Percentiles rank a stretch among this genome's conserved stretches.
These are phyloP conservation scores for Clavispora fructus DNA, from an alignment of 805 yeast species.

Conservation along the genomic window DNA sequence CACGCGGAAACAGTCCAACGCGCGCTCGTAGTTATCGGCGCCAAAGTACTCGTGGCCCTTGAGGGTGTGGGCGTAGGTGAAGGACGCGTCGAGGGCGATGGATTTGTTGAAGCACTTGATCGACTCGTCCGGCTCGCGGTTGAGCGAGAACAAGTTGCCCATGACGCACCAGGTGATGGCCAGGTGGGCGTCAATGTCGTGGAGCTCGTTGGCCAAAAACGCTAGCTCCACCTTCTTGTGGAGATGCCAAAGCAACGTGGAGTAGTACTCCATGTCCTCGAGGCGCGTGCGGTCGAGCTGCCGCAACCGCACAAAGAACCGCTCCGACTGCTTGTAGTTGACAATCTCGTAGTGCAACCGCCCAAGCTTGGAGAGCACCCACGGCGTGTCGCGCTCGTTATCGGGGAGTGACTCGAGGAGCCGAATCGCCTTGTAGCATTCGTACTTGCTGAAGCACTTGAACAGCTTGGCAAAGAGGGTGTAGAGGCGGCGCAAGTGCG, in stretches of 20 bases:
- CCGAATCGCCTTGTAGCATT: constrained; percentile 76
- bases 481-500: constrained; percentile 44
- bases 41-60: constrained; percentile 90
- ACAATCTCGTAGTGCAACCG: constrained; percentile 81
- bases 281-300: constrained; percentile 69
- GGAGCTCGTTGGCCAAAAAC: constrained; percentile 75
- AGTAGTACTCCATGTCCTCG: constrained; percentile 86
- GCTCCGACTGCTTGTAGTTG: constrained; percentile 72
- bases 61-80: constrained; percentile 85
- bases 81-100: constrained; percentile 56
- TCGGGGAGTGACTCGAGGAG: constrained; percentile 60
- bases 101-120: constrained; percentile 82
- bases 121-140: constrained; percentile 84
- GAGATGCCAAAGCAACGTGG: constrained; percentile 90
- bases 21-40: constrained; percentile 86
- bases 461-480: constrained; percentile 54
- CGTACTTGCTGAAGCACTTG: constrained; percentile 58
- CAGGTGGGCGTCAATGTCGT: constrained; percentile 55
- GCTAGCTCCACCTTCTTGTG: constrained; percentile 75
- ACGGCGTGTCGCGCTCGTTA: constrained; percentile 64
- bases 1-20: constrained; percentile 73
- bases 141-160: constrained; percentile 83
- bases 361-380: constrained; percentile 79
- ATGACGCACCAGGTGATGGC: constrained; percentile 90
- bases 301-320: constrained; percentile 58